phyloP scores from a whole-genome alignment of 257 asterid species.

The Solanum peruvianum region DNA sequence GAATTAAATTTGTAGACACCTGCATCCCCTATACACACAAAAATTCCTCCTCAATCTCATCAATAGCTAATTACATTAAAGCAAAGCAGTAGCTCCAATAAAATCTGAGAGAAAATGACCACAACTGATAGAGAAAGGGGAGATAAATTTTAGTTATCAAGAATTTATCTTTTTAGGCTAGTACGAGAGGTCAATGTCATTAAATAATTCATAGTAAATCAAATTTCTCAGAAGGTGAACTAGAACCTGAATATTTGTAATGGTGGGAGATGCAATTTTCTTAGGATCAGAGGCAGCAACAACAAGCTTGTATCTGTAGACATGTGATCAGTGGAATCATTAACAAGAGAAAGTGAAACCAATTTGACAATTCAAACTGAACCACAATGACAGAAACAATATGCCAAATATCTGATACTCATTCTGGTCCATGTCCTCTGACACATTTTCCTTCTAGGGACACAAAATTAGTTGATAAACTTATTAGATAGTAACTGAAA shows the following conservation, averaged over 20 bases:
- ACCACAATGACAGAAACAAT: not conserved
- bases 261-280: constrained; percentile 79
- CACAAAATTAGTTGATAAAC: not conserved
- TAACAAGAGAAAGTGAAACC: not conserved
- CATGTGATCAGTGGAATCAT: not conserved
- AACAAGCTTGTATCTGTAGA: constrained; percentile 77
- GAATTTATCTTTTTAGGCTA: not conserved
- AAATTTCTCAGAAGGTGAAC: constrained; percentile 3
- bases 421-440: not conserved
- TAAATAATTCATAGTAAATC: not conserved
- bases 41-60: not conserved
- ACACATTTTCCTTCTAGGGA: not conserved
- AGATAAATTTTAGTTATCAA: not conserved
- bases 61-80: not conserved
- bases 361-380: not conserved
- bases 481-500: not conserved
- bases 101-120: not conserved
- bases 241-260: constrained; percentile 75
- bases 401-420: not conserved
- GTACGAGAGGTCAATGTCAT: not conserved
- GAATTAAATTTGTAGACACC: not conserved
- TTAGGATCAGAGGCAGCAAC: constrained; percentile 79
- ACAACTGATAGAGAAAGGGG: not conserved
- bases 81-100: not conserved
- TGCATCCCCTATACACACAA: not conserved